These are phyloP conservation scores for Chlorella sp. DNA, from an alignment of 139 green algal genomes.

Conservation along the genomic window DNA sequence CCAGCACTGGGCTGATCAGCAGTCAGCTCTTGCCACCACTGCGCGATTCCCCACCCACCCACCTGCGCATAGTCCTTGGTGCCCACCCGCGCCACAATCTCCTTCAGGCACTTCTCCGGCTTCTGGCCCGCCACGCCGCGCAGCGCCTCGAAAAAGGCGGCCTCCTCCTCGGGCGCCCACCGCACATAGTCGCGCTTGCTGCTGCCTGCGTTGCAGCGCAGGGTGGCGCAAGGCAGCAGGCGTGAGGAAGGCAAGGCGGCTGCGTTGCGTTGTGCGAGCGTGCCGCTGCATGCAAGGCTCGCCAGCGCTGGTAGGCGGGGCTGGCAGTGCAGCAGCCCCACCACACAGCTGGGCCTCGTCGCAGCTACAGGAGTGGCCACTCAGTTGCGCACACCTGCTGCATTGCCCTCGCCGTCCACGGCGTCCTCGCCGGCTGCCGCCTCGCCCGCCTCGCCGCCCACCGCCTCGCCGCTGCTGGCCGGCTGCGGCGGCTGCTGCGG, in stretches of 20 bases:
- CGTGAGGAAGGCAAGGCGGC: not conserved
- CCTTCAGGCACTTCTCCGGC: constrained; percentile 21
- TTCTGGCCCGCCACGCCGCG: constrained; percentile 29
- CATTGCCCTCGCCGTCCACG: not conserved
- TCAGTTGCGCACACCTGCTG: not conserved
- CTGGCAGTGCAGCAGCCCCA: too few species aligned
- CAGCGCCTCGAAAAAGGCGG: constrained; percentile 18
- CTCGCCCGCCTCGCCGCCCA: not conserved
- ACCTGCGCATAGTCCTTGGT: constrained; percentile 34
- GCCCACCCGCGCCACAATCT: not conserved
- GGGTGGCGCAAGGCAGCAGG: not conserved
- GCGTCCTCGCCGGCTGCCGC: not conserved
- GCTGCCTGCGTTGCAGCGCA: not conserved
- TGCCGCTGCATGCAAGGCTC: too few species aligned
- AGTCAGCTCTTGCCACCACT: too few species aligned
- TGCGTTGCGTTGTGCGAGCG: not conserved
- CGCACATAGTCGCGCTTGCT: constrained; percentile 32
- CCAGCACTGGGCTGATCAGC: too few species aligned
- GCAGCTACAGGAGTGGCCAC: too few species aligned
- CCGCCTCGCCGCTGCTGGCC: not conserved
- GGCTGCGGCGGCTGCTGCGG: not conserved
- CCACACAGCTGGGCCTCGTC: too few species aligned
- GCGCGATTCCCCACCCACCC: not conserved
- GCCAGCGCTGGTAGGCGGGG: too few species aligned
- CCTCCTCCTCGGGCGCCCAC: constrained; percentile 28